Conservation (phyloP, 345 rosid genomes). For the Moricandia moricandioides region DNA sequence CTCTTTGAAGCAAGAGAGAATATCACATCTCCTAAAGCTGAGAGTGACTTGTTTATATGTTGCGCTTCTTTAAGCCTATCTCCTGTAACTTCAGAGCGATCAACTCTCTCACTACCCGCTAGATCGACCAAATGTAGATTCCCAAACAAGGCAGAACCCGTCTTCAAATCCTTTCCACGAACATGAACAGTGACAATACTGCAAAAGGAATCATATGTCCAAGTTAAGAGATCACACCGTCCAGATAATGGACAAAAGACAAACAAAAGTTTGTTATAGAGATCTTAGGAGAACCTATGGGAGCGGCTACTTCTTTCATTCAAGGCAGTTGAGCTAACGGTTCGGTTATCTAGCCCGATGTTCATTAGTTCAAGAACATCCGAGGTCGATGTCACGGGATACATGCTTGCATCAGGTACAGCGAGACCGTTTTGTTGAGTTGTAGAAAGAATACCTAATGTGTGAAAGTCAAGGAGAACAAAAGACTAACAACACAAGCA, state of each 20-base stretch:
- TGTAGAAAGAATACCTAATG: slow-evolving; percentile 64
- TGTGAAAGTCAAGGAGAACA: slow-evolving; percentile 62
- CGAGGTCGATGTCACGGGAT: slow-evolving; percentile 58
- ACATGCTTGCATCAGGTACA: slow-evolving; percentile 88
- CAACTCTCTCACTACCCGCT: slow-evolving; percentile 95
- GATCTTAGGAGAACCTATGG: slow-evolving; percentile 59
- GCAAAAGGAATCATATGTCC: slow-evolving; percentile 28
- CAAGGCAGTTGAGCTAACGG: slow-evolving; percentile 72
- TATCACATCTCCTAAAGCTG: slow-evolving; percentile 92
- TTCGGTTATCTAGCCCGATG: slow-evolving; percentile 74
- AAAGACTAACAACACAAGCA: slow-evolving; percentile 19
- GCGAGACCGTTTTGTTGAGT: slow-evolving; percentile 70
- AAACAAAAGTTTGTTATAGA: slow-evolving; percentile 7
- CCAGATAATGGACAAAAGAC: background rate
- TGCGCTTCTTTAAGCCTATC: slow-evolving; percentile 90
- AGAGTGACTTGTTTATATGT: slow-evolving; percentile 86
- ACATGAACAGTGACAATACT: slow-evolving; percentile 82
- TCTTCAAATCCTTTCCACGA: slow-evolving; percentile 59
- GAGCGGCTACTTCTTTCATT: slow-evolving; percentile 87
- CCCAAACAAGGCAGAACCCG: slow-evolving; percentile 62
- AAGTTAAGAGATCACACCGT: slow-evolving; percentile 11
- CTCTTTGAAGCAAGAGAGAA: slow-evolving; percentile 86
- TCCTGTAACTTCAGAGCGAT: slow-evolving; percentile 92
- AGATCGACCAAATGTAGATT: slow-evolving; percentile 92
- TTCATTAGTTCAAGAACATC: slow-evolving; percentile 78